Evolutionary conservation across 2,329 filamentous ascomycete species (phyloP).

Genomic region (Nemania sp.): DNA sequence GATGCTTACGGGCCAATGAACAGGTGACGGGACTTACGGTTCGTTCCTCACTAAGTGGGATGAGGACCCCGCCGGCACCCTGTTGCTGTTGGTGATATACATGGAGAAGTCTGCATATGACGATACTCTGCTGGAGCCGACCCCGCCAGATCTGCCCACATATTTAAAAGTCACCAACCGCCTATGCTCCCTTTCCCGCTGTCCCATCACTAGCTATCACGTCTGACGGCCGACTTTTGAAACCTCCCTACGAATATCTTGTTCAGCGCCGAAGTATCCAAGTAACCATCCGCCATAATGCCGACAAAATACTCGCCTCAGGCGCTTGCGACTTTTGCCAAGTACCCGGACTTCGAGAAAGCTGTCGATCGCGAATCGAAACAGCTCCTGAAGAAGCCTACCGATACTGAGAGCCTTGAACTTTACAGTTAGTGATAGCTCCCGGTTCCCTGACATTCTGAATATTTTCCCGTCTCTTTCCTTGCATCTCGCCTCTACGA

Average conservation of each 20-base stretch:
- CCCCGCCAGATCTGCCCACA: slow-evolving; percentile 17
- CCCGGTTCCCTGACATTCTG: background rate
- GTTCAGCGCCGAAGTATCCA: background rate
- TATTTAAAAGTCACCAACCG: background rate
- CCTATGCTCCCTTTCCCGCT: background rate
- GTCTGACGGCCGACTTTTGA: background rate
- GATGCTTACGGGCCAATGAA: slow-evolving; percentile 10
- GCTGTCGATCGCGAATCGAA: slow-evolving; percentile 55
- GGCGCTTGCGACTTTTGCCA: slow-evolving; percentile 18
- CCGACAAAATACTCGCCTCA: slow-evolving; percentile 11
- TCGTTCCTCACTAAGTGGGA: slow-evolving; percentile 14
- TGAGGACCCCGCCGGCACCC: background rate
- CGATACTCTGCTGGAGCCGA: slow-evolving; percentile 10
- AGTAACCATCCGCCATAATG: slow-evolving; percentile 9
- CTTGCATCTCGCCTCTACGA: too few species aligned
- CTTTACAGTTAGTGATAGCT: slow-evolving; percentile 56
- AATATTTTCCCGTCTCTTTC: background rate
- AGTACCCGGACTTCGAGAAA: slow-evolving; percentile 23
- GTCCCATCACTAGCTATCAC: background rate
- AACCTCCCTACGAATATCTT: background rate
- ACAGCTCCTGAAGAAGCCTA: slow-evolving; percentile 68
- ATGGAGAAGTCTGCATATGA: slow-evolving; percentile 8
- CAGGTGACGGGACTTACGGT: background rate
- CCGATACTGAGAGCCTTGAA: slow-evolving; percentile 66
- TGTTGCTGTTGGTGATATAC: slow-evolving; percentile 4